Conservation (phyloP, 2,329 filamentous ascomycete species). For the Fusarium vanettenii region DNA sequence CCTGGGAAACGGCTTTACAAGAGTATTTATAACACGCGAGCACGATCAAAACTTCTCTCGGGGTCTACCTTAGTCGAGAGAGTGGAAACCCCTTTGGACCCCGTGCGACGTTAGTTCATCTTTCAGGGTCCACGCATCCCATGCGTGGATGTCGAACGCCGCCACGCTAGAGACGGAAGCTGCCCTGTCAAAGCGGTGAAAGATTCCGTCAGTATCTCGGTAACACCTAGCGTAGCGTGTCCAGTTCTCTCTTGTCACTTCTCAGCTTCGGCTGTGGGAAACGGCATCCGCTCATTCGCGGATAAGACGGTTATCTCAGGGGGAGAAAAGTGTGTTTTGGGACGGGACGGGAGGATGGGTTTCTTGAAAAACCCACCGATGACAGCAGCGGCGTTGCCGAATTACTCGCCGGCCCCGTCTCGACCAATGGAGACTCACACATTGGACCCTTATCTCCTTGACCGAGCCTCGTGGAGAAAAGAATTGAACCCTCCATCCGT, state of each 20-base stretch:
- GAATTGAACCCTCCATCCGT: slow-evolving; percentile 1
- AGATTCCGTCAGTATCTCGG: slow-evolving; percentile 8
- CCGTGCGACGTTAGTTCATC: slow-evolving; percentile 3
- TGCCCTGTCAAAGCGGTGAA: slow-evolving; percentile 29
- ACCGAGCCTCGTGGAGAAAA: not conserved
- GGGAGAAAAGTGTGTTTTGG: not conserved
- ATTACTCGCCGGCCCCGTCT: slow-evolving; percentile 28
- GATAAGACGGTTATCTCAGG: slow-evolving; percentile 15
- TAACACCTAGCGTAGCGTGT: slow-evolving; percentile 7
- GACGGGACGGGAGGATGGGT: slow-evolving; percentile 5
- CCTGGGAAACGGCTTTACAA: not conserved
- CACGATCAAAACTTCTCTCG: slow-evolving; percentile 26
- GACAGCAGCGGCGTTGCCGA: slow-evolving; percentile 19
- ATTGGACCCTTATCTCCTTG: not conserved
- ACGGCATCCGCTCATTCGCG: not conserved
- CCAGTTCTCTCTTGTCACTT: slow-evolving; percentile 10
- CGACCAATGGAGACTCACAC: slow-evolving; percentile 11
- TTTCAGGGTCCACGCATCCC: slow-evolving; percentile 35
- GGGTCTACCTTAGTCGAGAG: not conserved
- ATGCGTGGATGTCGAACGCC: not conserved
- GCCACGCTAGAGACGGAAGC: slow-evolving; percentile 30
- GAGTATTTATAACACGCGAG: slow-evolving; percentile 29
- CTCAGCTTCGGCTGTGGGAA: not conserved
- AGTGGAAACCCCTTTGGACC: slow-evolving; percentile 31
- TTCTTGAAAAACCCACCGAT: slow-evolving; percentile 32